Evolutionary conservation across 2,329 filamentous ascomycete genomes (phyloP).

Genomic region (Ceratocystis harringtonii): DNA sequence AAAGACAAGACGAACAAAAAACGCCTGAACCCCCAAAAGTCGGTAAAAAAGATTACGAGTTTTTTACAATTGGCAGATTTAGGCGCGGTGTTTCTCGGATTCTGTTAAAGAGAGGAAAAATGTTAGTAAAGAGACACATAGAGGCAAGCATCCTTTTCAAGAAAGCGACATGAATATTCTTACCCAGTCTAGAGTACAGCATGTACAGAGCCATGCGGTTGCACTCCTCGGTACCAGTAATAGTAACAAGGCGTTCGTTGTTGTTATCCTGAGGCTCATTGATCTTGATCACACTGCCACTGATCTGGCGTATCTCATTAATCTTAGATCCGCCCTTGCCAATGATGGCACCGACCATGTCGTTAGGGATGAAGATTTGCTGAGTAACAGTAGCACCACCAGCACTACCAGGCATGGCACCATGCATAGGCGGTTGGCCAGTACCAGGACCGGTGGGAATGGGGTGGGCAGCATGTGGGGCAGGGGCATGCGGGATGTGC

Average conservation of each 20-base stretch:
- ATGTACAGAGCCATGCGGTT: conserved; percentile 99
- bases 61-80: conserved; percentile 16
- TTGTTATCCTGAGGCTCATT: conserved; percentile 98
- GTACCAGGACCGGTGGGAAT: conserved; percentile 30
- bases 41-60: background rate
- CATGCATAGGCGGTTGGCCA: conserved; percentile 54
- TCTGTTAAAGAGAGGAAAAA: conserved; percentile 23
- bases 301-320: conserved; percentile 95
- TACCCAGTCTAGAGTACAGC: conserved; percentile 94
- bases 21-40: conserved; percentile 15
- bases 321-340: conserved; percentile 98
- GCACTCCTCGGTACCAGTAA: conserved; percentile 93
- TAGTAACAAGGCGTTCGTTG: conserved; percentile 93
- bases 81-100: conserved; percentile 33
- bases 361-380: conserved; percentile 97
- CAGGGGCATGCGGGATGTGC: conserved; percentile 55
- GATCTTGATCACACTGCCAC: conserved; percentile 98
- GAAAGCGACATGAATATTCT: conserved; percentile 21
- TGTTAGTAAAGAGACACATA: background rate
- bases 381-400: conserved; percentile 65
- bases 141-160: background rate
- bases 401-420: conserved; percentile 38
- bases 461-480: conserved; percentile 42
- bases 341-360: conserved; percentile 98
- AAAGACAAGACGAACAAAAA: conserved; percentile 17